phyloP scores from a whole-genome alignment of 345 rosid species.

The Citrus trifoliata region DNA sequence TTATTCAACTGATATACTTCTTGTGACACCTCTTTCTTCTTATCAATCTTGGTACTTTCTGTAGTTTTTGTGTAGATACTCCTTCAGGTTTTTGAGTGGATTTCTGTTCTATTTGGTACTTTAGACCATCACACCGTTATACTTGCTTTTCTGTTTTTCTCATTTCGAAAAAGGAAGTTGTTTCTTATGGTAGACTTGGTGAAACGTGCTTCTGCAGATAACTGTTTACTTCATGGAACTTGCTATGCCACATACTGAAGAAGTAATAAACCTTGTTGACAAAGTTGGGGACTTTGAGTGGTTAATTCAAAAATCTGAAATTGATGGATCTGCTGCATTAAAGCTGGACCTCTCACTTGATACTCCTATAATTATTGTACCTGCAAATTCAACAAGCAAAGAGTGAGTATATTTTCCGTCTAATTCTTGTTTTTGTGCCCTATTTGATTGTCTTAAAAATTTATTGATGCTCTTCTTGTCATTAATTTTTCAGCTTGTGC shows the following conservation, averaged over 20 bases:
- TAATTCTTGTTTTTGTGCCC: conserved; percentile 4
- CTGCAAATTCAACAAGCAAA: conserved; percentile 79
- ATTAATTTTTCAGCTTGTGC: not conserved
- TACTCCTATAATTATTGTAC: conserved; percentile 86
- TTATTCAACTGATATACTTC: not conserved
- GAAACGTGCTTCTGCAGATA: conserved; percentile 47
- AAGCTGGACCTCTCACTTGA: conserved; percentile 96
- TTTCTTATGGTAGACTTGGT: conserved; percentile 5
- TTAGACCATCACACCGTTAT: not conserved
- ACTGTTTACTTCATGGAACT: conserved; percentile 92
- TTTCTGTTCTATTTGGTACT: not conserved
- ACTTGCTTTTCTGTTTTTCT: not conserved
- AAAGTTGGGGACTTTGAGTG: conserved; percentile 99
- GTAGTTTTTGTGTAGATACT: not conserved
- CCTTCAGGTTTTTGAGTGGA: not conserved
- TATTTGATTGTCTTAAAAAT: conserved; percentile 7
- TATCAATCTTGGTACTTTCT: not conserved
- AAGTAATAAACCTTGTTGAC: conserved; percentile 92
- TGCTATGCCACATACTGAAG: conserved; percentile 90
- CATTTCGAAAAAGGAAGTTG: not conserved
- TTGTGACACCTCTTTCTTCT: not conserved
- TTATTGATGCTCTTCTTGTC: not conserved
- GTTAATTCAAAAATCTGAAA: conserved; percentile 91
- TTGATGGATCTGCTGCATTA: conserved; percentile 90
- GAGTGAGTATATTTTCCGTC: conserved; percentile 54